Evolutionary conservation across 192 early-diverging fungal genomes (phyloP), one percentile per base, ranked within the genome.

Genomic region (Dispira parvispora): DNA sequence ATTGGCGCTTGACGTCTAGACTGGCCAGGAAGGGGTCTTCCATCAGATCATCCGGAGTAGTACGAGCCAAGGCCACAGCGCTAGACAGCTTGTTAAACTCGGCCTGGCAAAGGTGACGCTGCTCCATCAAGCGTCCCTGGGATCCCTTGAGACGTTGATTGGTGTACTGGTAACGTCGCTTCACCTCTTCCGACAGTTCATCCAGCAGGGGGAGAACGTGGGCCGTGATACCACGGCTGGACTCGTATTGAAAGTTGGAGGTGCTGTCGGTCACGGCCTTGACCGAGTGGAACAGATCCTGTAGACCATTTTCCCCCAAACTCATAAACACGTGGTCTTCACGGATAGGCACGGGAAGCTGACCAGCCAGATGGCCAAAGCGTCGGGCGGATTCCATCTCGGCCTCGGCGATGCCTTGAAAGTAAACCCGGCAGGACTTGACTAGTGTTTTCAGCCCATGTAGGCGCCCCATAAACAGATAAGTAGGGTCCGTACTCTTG

Each of bases 231-330:
- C 43, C 43, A 25, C 58, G 58, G 58, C 14, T 44, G n/a, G 58
- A 61, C 58, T 61, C 58, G 58, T 32, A 20, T 16, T 44, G 43
- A 44, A 61, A 61, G 43, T 61, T 61, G 58, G 58, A 61, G 43
- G 13, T 61, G 58, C 58, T 61, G n/a, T 61, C 58, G 1, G 58
- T 61, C 58, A 61, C 58, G 12, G 58, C 23, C 58, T 61, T 61
- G 58, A 61, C 45, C 18, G 58, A 61, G 18, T 44, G 58, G 20
- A 61, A 42, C 43, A 61, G 25, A 44, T 61, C 58, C 28, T 61
- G 58, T 11, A 61, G 28, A 25, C 58, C 58, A 42, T 44, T 38
- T 21, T 61, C 43, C 12, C 58, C 58, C 43, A 61, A 21, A 3
- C 43, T 38, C 58, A 61, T 43, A 38, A 61, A 61, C 11, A 61